Evolutionary conservation across 352 stramenopile species (phyloP).

Genomic region (Globisporangium radiosum): DNA sequence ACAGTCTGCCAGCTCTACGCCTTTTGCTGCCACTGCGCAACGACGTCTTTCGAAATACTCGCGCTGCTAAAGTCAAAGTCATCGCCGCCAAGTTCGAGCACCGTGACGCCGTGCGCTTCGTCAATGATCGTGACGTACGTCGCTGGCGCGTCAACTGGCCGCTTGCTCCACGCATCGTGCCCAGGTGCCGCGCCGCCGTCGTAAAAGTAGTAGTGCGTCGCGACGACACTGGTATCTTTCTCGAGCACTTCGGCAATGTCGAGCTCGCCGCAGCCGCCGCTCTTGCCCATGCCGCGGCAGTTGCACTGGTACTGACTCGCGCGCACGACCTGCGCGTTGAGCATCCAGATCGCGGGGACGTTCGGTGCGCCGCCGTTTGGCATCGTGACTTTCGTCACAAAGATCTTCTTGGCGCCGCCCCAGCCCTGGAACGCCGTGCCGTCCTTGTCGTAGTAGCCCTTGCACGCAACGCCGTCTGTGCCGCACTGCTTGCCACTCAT

Average conservation of each 20-base stretch:
- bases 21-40: slow-evolving; percentile 42
- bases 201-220: slow-evolving; percentile 83
- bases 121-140: slow-evolving; percentile 78
- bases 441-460: slow-evolving; percentile 64
- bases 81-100: slow-evolving; percentile 43
- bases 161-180: slow-evolving; percentile 55
- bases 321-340: slow-evolving; percentile 62
- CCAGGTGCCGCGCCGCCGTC: slow-evolving; percentile 42
- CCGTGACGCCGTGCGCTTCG: slow-evolving; percentile 56
- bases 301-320: slow-evolving; percentile 79
- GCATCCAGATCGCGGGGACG: slow-evolving; percentile 70
- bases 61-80: slow-evolving; percentile 59
- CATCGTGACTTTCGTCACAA: slow-evolving; percentile 67
- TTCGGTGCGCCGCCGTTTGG: slow-evolving; percentile 29
- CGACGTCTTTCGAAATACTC: slow-evolving; percentile 43
- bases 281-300: slow-evolving; percentile 58
- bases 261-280: slow-evolving; percentile 67
- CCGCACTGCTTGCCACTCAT: slow-evolving; percentile 58
- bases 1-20: slow-evolving; percentile 14
- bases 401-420: slow-evolving; percentile 75
- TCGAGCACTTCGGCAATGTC: slow-evolving; percentile 71
- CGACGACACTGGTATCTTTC: slow-evolving; percentile 48
- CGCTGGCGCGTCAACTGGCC: slow-evolving; percentile 31
- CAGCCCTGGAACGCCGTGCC: slow-evolving; percentile 59
- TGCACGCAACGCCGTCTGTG: slow-evolving; percentile 32